These are phyloP conservation scores for Physaria fendleri DNA, from an alignment of 345 rosid genomes.

Conservation along the genomic window DNA sequence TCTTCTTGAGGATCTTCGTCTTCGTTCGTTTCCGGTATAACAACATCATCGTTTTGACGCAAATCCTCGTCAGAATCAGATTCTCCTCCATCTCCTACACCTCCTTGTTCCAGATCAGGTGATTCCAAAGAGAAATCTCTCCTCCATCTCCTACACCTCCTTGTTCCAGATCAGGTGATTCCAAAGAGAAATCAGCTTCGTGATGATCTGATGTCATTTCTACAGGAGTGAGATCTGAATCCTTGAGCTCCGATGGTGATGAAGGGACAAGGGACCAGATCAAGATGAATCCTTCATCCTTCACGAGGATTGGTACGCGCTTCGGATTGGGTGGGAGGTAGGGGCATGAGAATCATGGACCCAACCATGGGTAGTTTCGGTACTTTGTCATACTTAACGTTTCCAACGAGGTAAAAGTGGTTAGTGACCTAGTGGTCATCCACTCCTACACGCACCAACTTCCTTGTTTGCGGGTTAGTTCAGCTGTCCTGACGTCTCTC, in stretches of 20 bases:
- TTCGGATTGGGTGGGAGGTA: no score
- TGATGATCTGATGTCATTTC: conserved; percentile 55
- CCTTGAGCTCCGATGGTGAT: not conserved
- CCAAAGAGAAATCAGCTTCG: conserved; percentile 51
- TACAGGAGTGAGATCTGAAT: not conserved
- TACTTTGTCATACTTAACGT: not conserved
- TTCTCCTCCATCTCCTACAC: conserved; percentile 29
- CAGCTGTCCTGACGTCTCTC: not conserved
- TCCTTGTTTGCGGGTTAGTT: not conserved
- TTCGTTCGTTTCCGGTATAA: conserved; percentile 30
- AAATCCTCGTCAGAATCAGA: conserved; percentile 35
- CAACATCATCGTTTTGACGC: conserved; percentile 36
- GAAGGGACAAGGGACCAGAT: not conserved
- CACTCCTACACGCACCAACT: not conserved
- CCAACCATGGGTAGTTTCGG: conserved; percentile 12
- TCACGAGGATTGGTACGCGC: conserved; percentile 16
- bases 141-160: conserved; percentile 27
- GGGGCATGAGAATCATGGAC: conserved; percentile 18
- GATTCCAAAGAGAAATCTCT: conserved; percentile 41
- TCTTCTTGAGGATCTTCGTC: conserved; percentile 53
- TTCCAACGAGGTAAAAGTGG: not conserved
- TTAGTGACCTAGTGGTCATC: no score
- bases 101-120: conserved; percentile 50
- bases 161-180: conserved; percentile 54
- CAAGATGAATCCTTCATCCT: conserved; percentile 4